Conservation (phyloP, 495 filamentous ascomycete species). For the Talaromyces borbonicus region DNA sequence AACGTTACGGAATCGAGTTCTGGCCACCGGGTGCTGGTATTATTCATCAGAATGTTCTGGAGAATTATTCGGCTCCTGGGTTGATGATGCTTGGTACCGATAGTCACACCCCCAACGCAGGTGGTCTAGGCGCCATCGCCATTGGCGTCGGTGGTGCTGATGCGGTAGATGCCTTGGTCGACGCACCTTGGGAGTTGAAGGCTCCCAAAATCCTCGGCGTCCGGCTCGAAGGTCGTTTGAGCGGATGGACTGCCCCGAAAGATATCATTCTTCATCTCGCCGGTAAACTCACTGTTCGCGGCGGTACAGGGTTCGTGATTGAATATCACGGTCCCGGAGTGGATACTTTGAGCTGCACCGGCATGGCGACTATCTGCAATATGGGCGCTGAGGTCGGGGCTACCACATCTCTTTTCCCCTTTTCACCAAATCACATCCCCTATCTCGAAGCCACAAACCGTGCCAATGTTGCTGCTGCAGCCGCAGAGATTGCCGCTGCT, state of each 20-base stretch:
- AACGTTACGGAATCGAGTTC: slow-evolving; percentile 97
- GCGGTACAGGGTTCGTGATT: slow-evolving; percentile 88
- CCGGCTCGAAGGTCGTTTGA: slow-evolving; percentile 70
- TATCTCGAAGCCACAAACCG: slow-evolving; percentile 83
- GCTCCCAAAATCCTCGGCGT: slow-evolving; percentile 87
- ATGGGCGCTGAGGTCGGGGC: slow-evolving; percentile 94
- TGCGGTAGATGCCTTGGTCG: slow-evolving; percentile 92
- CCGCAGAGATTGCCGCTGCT: slow-evolving; percentile 41
- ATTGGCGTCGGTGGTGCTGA: slow-evolving; percentile 97
- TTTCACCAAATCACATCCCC: slow-evolving; percentile 55
- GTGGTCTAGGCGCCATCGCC: slow-evolving; percentile 85
- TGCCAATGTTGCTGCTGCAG: slow-evolving; percentile 55
- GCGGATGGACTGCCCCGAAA: slow-evolving; percentile 87
- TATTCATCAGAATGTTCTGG: slow-evolving; percentile 95
- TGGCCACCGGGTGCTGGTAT: slow-evolving; percentile 99
- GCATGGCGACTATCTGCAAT: slow-evolving; percentile 87
- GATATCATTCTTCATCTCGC: slow-evolving; percentile 88
- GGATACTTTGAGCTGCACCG: slow-evolving; percentile 79
- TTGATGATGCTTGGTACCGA: slow-evolving; percentile 99
- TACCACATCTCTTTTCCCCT: slow-evolving; percentile 90
- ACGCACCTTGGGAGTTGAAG: slow-evolving; percentile 95
- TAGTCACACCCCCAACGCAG: slow-evolving; percentile 94
- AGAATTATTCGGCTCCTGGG: slow-evolving; percentile 96
- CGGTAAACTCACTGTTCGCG: slow-evolving; percentile 83
- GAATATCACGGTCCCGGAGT: slow-evolving; percentile 91